Evolutionary conservation across 1,139 yeast genomes (phyloP), one percentile per base, ranked within the genome.

Genomic region (Arxiozyma telluris): DNA sequence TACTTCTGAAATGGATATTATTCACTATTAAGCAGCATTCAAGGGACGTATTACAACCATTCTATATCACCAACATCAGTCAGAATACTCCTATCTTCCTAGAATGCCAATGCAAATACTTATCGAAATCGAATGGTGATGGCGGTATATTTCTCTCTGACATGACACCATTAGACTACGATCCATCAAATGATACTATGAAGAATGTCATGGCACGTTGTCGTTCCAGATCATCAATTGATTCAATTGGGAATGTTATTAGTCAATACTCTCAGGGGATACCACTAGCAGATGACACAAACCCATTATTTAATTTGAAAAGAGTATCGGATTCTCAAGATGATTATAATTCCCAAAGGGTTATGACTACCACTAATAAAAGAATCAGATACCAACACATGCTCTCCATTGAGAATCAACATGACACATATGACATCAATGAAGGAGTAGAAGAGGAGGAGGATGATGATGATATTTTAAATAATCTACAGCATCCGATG

Each of bases 301-400:
- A 15, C 6, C 39, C 39, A n/a, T 34, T 34, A 34, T 34, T 34
- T 34, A 34, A 34, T 15, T 34, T 34, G 39, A 34, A 34, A 34
- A 34, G 39, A 15, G 12, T 34, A 12, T 12, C n/a, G 7, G 39
- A 56, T 21, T 58, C 64, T 6, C 64, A 61, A 47, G 52, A 57
- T 47, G 65, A 61, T 22, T 61, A 60, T 34, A 59, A 62, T 48
- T 64, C 67, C 3, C 64, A 62, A 50, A 38, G 44, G 12, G 17
- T 12, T 6, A 12, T 34, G n/a, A 2, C 17, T 34, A 15, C 6
- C 1, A 34, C 6, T 6, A 12, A 15, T 34, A 34, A 34, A 15
- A 34, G n/a, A 34, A 12, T 15, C n/a, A 34, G n/a, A 34, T 34
- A 34, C n/a, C 39, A 27, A 27, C 30, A 6, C 7, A 8, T 27